A percentile compares a stretch with the other conserved stretches of the same genome.
Evolutionary conservation across 1,284 basidiomycete species (phyloP).

Genomic region (Anthracocystis panici-leucophaei): DNA sequence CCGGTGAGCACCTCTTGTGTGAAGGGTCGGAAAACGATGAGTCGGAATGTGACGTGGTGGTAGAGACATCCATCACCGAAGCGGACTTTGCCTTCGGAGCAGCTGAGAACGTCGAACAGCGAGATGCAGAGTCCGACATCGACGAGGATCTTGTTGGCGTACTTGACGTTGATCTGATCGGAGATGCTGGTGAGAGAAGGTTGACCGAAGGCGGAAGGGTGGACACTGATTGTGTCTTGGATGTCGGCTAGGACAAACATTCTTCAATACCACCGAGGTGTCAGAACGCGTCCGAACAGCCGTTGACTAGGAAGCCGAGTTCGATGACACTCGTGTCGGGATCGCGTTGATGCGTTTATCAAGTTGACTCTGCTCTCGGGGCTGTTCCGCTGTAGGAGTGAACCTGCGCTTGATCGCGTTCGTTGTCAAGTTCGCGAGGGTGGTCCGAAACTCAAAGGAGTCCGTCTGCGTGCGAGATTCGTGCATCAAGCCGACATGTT

Average conservation of each 20-base stretch:
- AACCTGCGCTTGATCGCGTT: neutral
- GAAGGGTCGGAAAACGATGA: slow-evolving; percentile 93
- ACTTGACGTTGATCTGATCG: slow-evolving; percentile 89
- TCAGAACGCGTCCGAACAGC: neutral
- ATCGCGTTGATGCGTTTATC: neutral
- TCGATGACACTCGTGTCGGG: no score
- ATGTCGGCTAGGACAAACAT: slow-evolving; percentile 65
- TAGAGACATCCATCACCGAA: slow-evolving; percentile 95
- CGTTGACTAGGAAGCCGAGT: neutral
- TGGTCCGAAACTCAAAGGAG: neutral
- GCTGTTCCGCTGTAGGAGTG: neutral
- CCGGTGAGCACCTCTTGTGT: slow-evolving; percentile 88
- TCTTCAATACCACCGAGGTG: neutral
- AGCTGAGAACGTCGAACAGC: slow-evolving; percentile 86
- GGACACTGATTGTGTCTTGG: slow-evolving; percentile 81
- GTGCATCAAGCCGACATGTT: slow-evolving; percentile 17
- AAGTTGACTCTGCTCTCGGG: neutral
- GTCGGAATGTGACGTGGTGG: slow-evolving; percentile 91
- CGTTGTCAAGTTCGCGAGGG: neutral
- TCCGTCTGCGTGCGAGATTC: neutral
- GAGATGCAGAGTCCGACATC: slow-evolving; percentile 90
- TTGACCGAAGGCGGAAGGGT: slow-evolving; percentile 80
- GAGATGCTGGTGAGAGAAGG: slow-evolving; percentile 80
- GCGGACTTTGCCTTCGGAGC: slow-evolving; percentile 89
- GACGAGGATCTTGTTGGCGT: slow-evolving; percentile 91